Evolutionary conservation across 257 asterid genomes (phyloP), one percentile per base, ranked within the genome.

Genomic region (Solanum habrochaites): DNA sequence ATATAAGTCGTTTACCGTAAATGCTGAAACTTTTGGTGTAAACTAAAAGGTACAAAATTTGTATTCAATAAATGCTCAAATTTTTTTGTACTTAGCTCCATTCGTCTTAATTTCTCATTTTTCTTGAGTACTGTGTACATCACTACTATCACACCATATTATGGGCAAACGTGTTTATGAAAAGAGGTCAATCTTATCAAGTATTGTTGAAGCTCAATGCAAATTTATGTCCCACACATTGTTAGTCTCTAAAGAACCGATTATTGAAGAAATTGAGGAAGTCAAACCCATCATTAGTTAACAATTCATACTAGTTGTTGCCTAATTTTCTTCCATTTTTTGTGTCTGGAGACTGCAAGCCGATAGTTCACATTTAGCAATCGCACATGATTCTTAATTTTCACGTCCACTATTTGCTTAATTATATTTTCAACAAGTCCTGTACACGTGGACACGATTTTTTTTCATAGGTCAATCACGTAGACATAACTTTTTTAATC

Each of bases 281-380:
- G 83, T 23, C 7, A 90, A 90, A 86, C 16, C 72, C 86, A 1
- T 73, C 6, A 75, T 40, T 40, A 75, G 85, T 49, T 87, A 74
- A 87, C 86, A 93, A 3, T 89, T 90, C 11, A 91, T 92, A 49
- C 93, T 94, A 16, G 78, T 89, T 84, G 25, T 86, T 93, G 90
- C 39, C 62, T 43, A 7, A 77, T 77, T 77, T 77, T 77, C 39
- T 77, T 3, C n/a, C 9, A 2, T n/a, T 43, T 43, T 74, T 8
- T 45, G 83, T 77, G 14, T 25, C n/a, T 43, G 62, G 8, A 45
- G 42, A 78, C 66, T 78, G 14, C 64, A n/a, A 25, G 27, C 66
- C 25, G 52, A 16, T 78, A 14, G 83, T 43, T 58, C 62, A 42
- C 37, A 42, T 77, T 71, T 20, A 40, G n/a, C 32, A 74, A 27